Percentiles rank a stretch among this genome's conserved stretches.
phyloP scores from a whole-genome alignment of 306 rosid genomes.

The Begonia loranthoides region DNA sequence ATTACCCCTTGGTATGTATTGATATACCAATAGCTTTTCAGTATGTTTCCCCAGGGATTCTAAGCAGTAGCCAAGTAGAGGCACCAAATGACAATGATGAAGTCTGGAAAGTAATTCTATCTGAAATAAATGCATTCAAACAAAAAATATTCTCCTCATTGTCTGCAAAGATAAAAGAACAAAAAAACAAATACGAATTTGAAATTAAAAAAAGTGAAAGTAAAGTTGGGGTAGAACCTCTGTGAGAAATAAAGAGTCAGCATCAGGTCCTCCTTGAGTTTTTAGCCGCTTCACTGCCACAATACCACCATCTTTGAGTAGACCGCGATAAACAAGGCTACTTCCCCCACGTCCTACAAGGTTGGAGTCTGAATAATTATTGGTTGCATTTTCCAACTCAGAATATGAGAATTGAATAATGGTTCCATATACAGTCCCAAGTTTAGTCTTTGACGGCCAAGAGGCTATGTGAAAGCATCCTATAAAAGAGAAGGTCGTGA shows the following conservation, averaged over 20 bases:
- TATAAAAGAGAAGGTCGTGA: conserved; percentile 6
- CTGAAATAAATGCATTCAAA: conserved; percentile 23
- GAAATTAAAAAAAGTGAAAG: not conserved
- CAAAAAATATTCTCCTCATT: not conserved
- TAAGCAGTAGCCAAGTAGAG: conserved; percentile 80
- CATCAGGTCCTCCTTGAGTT: conserved; percentile 54
- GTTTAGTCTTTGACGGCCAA: conserved; percentile 40
- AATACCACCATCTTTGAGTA: conserved; percentile 41
- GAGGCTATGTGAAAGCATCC: conserved; percentile 65
- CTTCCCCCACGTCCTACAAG: conserved; percentile 86
- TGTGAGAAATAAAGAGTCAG: conserved; percentile 49
- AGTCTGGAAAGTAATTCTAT: conserved; percentile 85
- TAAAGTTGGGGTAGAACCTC: conserved; percentile 40
- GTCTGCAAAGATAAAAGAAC: not conserved
- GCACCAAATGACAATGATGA: conserved; percentile 89
- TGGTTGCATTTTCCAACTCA: conserved; percentile 74
- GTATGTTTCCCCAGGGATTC: conserved; percentile 60
- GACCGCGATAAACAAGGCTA: conserved; percentile 82
- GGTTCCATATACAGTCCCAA: conserved; percentile 45
- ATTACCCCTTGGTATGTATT: conserved; percentile 72
- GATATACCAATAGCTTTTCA: conserved; percentile 73
- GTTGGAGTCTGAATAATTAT: conserved; percentile 59
- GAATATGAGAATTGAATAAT: conserved; percentile 59
- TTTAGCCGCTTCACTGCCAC: conserved; percentile 79
- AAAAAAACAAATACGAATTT: not conserved